Base-by-base conservation (phyloP, 129 eudicot genomes). In the Pittosporum tobira region DNA sequence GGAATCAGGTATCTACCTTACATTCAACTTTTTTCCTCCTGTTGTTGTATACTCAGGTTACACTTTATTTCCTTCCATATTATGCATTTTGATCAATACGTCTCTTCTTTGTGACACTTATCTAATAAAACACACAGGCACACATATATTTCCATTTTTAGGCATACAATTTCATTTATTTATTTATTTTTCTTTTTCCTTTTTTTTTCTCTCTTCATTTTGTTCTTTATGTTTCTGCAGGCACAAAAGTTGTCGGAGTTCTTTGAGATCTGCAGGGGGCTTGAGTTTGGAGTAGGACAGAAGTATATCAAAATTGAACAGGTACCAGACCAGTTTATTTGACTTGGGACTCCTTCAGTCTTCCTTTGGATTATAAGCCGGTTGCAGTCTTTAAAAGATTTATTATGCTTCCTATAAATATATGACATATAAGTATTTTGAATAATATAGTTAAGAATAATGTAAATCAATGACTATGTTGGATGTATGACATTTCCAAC, bases 191-290 rank as follows among this genome's bases (percentile, higher is more conserved):
- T 40, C 11, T 13, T 5, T 16, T 42, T 57, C 49, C 25, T 43
- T 48, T n/a, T n/a, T n/a, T n/a, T n/a, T n/a, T n/a, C n/a, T n/a
- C n/a, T n/a, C n/a, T n/a, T n/a, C n/a, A n/a, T n/a, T n/a, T n/a
- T n/a, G n/a, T n/a, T n/a, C n/a, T 51, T 15, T 30, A 38, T 67
- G 16, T 44, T 16, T 30, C 58, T 84, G 74, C 74, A 86, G 90
- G 95, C 84, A 11, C 73, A 76, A 47, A 68, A 71, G 70, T 64
- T 86, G 57, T 78, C 87, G 0, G 87, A 78, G 66, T 82, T 86
- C 68, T 81, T 79, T 71, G 87, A 79, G 76, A 64, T 76, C 47
- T 82, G 95, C 74, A 71, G 81, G 62, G 73, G 62, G 67, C 72
- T 86, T 56, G 84, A 86, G 30, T 65, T 86, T 57, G 87, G 87